Conservation (phyloP, 768 basidiomycete species). For the Sarcomyxa edulis region DNA sequence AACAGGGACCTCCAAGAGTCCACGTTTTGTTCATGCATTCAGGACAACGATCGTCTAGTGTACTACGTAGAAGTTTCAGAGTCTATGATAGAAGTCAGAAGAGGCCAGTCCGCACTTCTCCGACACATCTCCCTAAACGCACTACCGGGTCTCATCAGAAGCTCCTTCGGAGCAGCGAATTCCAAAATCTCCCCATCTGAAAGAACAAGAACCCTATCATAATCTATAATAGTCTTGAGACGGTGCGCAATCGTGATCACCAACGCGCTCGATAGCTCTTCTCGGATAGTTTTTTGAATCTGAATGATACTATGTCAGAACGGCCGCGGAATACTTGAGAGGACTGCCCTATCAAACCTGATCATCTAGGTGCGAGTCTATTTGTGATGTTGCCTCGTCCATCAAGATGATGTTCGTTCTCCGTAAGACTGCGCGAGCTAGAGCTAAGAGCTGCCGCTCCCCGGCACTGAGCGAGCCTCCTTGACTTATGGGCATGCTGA, state of each 20-base stretch:
- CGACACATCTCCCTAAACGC: constrained; percentile 66
- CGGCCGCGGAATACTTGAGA: not conserved
- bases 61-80: not conserved
- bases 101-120: constrained; percentile 50
- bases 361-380: constrained; percentile 66
- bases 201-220: constrained; percentile 70
- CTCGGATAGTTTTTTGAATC: constrained; percentile 71
- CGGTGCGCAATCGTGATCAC: constrained; percentile 85
- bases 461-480: constrained; percentile 67
- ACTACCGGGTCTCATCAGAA: constrained; percentile 51
- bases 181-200: constrained; percentile 71
- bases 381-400: constrained; percentile 77
- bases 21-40: too few species aligned
- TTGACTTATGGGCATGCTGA: constrained; percentile 62
- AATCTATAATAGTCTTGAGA: constrained; percentile 71
- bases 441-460: constrained; percentile 69
- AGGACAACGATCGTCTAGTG: too few species aligned
- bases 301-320: constrained; percentile 16
- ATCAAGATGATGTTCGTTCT: constrained; percentile 64
- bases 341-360: constrained; percentile 31
- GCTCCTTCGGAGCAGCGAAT: constrained; percentile 58
- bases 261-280: constrained; percentile 65
- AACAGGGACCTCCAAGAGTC: too few species aligned
- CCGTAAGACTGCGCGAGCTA: constrained; percentile 65
- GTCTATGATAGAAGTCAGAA: constrained; percentile 20